A percentile compares a stretch with the other conserved stretches of the same genome.
These are phyloP conservation scores for Tieghemiomyces parasiticus DNA, from an alignment of 192 early-diverging fungal species.

Conservation along the genomic window DNA sequence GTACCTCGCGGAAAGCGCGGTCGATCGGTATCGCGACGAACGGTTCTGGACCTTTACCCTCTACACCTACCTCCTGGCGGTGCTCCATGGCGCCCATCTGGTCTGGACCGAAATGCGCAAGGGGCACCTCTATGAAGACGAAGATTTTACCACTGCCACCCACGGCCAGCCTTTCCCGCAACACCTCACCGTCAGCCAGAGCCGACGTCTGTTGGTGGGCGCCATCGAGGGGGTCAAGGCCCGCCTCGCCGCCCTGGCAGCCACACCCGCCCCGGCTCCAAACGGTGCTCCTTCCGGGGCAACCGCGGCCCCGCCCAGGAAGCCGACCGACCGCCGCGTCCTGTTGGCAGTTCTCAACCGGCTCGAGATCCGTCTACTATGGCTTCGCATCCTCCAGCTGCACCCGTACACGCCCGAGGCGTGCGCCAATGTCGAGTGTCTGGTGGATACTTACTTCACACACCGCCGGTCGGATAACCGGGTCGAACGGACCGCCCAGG, in stretches of 20 bases:
- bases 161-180: neutral
- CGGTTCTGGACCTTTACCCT: neutral
- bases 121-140: slow-evolving; percentile 8
- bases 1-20: neutral
- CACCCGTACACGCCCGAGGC: no score
- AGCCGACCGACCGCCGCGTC: neutral
- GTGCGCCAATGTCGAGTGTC: no score
- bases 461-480: no score
- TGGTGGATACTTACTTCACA: no score
- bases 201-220: neutral
- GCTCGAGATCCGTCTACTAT: neutral
- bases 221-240: neutral
- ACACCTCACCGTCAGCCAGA: neutral
- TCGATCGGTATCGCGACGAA: neutral
- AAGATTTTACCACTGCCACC: slow-evolving; percentile 6
- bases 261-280: neutral
- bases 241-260: neutral
- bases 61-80: neutral
- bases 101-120: slow-evolving; percentile 2
- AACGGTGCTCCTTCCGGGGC: neutral
- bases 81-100: neutral
- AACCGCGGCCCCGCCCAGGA: neutral
- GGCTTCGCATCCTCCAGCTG: no score
- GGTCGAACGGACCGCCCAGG: no score
- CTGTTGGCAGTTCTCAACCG: neutral